Conservation (phyloP, 345 rosid genomes). For the Salix caprea region DNA sequence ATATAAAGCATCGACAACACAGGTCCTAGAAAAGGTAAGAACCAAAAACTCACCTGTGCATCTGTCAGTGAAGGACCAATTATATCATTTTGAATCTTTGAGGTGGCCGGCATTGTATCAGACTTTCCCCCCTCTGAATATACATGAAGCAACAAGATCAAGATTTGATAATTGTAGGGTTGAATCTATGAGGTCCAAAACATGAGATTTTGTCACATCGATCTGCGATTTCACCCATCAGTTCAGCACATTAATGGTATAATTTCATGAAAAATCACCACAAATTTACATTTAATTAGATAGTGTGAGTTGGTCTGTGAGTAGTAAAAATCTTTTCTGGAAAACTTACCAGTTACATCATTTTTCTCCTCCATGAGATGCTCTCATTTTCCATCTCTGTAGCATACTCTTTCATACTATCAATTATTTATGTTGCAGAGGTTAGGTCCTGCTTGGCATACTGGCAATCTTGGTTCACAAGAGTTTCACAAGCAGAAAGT, state of each 20-base stretch:
- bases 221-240: conserved; percentile 48
- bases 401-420: conserved; percentile 47
- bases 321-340: conserved; percentile 4
- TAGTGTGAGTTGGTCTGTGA: neutral
- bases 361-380: conserved; percentile 67
- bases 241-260: conserved; percentile 11
- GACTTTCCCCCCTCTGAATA: conserved; percentile 61
- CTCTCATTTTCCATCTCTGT: conserved; percentile 75
- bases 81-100: conserved; percentile 62
- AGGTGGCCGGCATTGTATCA: conserved; percentile 43
- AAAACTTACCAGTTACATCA: conserved; percentile 57
- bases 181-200: conserved; percentile 68
- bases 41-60: conserved; percentile 54
- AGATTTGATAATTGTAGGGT: conserved; percentile 75
- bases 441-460: conserved; percentile 63
- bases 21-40: conserved; percentile 5
- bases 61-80: conserved; percentile 71
- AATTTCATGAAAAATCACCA: neutral
- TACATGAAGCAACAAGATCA: conserved; percentile 58
- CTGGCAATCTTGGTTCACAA: conserved; percentile 49
- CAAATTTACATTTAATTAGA: conserved; percentile 15
- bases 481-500: conserved; percentile 63
- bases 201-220: conserved; percentile 57
- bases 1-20: neutral
- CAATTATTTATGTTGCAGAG: conserved; percentile 46